These are phyloP conservation scores for Aspergillus asperescens DNA, from an alignment of 495 filamentous ascomycete genomes.

Conservation along the genomic window DNA sequence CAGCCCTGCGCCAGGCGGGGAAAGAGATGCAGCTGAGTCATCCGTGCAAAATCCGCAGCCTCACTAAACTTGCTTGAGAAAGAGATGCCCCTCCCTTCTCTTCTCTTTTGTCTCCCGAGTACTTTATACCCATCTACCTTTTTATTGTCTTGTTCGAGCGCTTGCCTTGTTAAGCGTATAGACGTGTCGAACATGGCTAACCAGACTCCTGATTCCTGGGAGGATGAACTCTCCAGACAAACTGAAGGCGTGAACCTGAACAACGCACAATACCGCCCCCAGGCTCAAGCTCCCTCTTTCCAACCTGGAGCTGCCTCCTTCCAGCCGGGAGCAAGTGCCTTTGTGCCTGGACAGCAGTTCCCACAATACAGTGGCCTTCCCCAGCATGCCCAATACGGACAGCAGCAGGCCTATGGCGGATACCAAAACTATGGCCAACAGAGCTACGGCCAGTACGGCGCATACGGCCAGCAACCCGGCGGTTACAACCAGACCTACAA, in stretches of 20 bases:
- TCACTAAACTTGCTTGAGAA: not conserved
- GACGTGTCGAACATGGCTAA: conserved; percentile 61
- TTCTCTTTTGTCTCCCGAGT: conserved; percentile 5
- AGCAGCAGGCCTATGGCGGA: conserved; percentile 30
- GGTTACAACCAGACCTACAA: conserved; percentile 34
- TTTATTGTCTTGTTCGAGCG: conserved; percentile 18
- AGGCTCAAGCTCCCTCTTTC: conserved; percentile 50
- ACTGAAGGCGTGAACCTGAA: conserved; percentile 80
- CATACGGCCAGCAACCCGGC: conserved; percentile 40
- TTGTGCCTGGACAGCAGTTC: conserved; percentile 69
- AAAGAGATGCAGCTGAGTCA: conserved; percentile 32
- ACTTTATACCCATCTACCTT: not conserved
- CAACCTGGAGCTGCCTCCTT: conserved; percentile 75
- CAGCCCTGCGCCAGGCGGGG: conserved; percentile 11
- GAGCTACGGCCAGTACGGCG: conserved; percentile 36
- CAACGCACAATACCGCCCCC: conserved; percentile 71
- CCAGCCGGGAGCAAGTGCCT: conserved; percentile 68
- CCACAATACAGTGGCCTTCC: conserved; percentile 48
- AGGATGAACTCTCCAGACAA: conserved; percentile 86
- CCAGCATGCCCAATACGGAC: conserved; percentile 29
- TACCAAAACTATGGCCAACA: conserved; percentile 46
- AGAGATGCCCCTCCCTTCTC: conserved; percentile 22
- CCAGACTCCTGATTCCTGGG: conserved; percentile 82
- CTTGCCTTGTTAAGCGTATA: conserved; percentile 25
- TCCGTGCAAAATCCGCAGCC: conserved; percentile 28